A percentile compares a stretch with the other conserved stretches of the same genome.
phyloP scores from a whole-genome alignment of 352 stramenopile genomes.

The Pythium chondricola region DNA sequence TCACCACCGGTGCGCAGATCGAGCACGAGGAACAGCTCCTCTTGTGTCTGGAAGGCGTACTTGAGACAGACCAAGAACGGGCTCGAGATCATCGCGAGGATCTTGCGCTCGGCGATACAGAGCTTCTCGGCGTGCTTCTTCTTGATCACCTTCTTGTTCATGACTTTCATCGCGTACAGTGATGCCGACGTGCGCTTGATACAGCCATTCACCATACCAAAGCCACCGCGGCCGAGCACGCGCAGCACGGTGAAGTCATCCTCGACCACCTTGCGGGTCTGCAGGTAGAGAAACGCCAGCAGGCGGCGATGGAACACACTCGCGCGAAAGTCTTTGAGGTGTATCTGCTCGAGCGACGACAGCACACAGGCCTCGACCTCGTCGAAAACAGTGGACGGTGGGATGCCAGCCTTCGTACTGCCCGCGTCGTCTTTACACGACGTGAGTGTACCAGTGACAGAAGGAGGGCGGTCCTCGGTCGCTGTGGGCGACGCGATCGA shows the following conservation, averaged over 20 bases:
- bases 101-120: slow-evolving; percentile 69
- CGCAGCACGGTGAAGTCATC: slow-evolving; percentile 96
- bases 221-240: slow-evolving; percentile 93
- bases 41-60: slow-evolving; percentile 92
- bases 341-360: slow-evolving; percentile 52
- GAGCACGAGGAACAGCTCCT: slow-evolving; percentile 96
- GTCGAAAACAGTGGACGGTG: slow-evolving; percentile 47
- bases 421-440: slow-evolving; percentile 8
- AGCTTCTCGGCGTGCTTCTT: slow-evolving; percentile 90
- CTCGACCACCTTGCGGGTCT: slow-evolving; percentile 87
- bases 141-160: slow-evolving; percentile 87
- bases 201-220: slow-evolving; percentile 95
- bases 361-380: slow-evolving; percentile 71
- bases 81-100: slow-evolving; percentile 64
- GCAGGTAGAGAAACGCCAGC: slow-evolving; percentile 88
- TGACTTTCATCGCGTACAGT: slow-evolving; percentile 83
- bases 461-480: too few relatives aligned
- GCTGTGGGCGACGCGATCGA: slow-evolving; percentile 7
- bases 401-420: slow-evolving; percentile 22
- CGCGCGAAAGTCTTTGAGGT: slow-evolving; percentile 70
- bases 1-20: slow-evolving; percentile 97
- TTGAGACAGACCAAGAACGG: slow-evolving; percentile 96
- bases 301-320: slow-evolving; percentile 80
- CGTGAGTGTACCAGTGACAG: too few relatives aligned
- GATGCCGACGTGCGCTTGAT: slow-evolving; percentile 91